Evolutionary conservation across 805 yeast genomes (phyloP), one percentile per base, ranked within the genome.

Genomic region (Saturnispora galanensis): DNA sequence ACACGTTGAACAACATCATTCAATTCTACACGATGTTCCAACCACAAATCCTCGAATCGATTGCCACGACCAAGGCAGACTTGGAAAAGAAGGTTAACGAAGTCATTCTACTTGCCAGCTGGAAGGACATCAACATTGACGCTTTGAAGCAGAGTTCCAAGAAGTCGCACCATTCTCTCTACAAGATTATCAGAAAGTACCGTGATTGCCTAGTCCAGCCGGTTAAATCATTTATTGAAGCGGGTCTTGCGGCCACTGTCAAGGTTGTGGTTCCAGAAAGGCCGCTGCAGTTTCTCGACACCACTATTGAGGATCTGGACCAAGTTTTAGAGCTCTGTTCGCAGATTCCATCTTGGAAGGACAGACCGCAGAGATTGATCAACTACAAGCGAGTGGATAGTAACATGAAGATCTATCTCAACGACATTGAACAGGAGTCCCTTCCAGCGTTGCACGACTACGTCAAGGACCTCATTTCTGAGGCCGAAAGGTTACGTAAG

Each of bases 61-160:
- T 88, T 9, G 54, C 52, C 0, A 56, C 57, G 1, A 70, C 71
- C 1, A 79, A 71, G 59, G 76, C 73, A 54, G 60, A 64, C 3
- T 65, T 90, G 31, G 86, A 81, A 47, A 90, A 89, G 57, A 87
- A 87, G 41, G 75, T 93, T 10, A 71, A 78, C 31, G 98, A 93
- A 47, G 81, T 88, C 3, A 87, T 93, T 36, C 65, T 86, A 38
- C 69, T 93, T 12, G 97, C 98, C 1, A 85, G 96, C 56, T 94
- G 97, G 97, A 88, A 89, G 54, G 99, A 93, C 65, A 89, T 88
- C 10, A 94, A 93, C 56, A 77, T 88, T 37, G 94, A 84, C 57
- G 96, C 98, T 0, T 70, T 93, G 55, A 88, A 86, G 53, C 97
- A 89, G 63, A 86, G 96, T 63, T 93, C 98, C 5, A 79, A 87